phyloP scores from a whole-genome alignment of 2,329 filamentous ascomycete genomes.

The Fusarium musae region DNA sequence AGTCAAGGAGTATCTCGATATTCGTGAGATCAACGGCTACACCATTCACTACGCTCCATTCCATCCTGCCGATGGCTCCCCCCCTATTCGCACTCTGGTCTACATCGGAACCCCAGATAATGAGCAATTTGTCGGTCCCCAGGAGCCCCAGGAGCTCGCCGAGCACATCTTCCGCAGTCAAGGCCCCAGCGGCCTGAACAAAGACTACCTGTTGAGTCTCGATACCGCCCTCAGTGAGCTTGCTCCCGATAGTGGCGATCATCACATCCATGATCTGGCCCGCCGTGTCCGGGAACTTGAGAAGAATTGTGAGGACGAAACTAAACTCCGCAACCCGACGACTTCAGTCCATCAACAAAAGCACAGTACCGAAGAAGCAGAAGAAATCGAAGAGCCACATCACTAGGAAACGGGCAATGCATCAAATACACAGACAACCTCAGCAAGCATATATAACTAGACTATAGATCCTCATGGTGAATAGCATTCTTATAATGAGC shows the following conservation, averaged over 20 bases:
- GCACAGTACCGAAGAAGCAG: slow-evolving; percentile 44
- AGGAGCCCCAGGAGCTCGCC: slow-evolving; percentile 81
- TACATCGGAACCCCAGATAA: slow-evolving; percentile 97
- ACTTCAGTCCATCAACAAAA: slow-evolving; percentile 33
- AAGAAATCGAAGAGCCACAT: slow-evolving; percentile 44
- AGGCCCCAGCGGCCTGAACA: slow-evolving; percentile 90
- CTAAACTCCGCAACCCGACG: slow-evolving; percentile 18
- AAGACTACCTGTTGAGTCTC: slow-evolving; percentile 86
- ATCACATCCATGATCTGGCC: slow-evolving; percentile 86
- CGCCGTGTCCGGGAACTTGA: slow-evolving; percentile 72
- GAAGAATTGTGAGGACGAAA: slow-evolving; percentile 29
- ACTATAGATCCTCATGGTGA: background rate
- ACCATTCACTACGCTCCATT: slow-evolving; percentile 92
- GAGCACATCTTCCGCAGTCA: slow-evolving; percentile 80
- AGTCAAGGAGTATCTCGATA: slow-evolving; percentile 91
- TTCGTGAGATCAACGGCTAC: slow-evolving; percentile 97
- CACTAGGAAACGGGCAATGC: background rate
- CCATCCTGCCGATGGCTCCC: slow-evolving; percentile 59
- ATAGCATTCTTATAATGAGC: background rate
- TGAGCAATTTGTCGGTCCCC: slow-evolving; percentile 87
- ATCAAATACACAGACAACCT: background rate
- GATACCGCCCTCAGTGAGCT: slow-evolving; percentile 79
- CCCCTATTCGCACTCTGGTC: slow-evolving; percentile 70
- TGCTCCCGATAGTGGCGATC: slow-evolving; percentile 80
- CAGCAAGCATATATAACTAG: slow-evolving; percentile 1